A percentile compares a stretch with the other conserved stretches of the same genome.
phyloP scores from a whole-genome alignment of 306 rosid genomes.

The Hippophae rhamnoides region DNA sequence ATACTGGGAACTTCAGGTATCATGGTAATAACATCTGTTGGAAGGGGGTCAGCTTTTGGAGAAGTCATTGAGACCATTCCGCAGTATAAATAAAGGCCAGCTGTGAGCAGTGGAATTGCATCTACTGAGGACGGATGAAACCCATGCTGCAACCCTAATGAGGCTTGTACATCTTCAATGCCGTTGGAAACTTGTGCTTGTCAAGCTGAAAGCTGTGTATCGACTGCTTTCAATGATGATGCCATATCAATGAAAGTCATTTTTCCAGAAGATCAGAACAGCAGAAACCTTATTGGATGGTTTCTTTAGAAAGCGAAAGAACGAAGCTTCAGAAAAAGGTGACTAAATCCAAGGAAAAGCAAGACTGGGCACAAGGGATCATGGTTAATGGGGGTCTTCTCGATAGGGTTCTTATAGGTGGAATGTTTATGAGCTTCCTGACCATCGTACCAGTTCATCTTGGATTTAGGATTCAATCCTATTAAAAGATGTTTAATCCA shows the following conservation, averaged over 20 bases:
- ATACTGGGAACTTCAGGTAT: conserved; percentile 83
- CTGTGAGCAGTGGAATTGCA: conserved; percentile 22
- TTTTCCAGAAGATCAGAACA: conserved; percentile 27
- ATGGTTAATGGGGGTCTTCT: conserved; percentile 40
- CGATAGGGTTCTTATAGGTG: conserved; percentile 77
- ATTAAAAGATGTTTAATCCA: conserved; percentile 12
- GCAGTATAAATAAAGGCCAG: conserved; percentile 18
- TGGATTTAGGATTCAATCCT: conserved; percentile 33
- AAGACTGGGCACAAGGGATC: conserved; percentile 19
- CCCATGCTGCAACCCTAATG: conserved; percentile 28
- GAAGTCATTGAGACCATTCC: conserved; percentile 60
- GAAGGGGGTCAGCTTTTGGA: conserved; percentile 98
- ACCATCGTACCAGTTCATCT: conserved; percentile 45
- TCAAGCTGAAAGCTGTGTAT: too few species aligned
- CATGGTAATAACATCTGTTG: conserved; percentile 66
- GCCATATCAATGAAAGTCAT: too few species aligned
- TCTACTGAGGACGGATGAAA: conserved; percentile 18
- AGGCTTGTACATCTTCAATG: conserved; percentile 24
- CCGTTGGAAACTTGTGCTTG: conserved; percentile 35
- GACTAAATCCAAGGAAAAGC: conserved; percentile 37
- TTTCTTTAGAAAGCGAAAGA: conserved; percentile 58
- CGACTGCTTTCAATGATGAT: too few species aligned
- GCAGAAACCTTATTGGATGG: conserved; percentile 53
- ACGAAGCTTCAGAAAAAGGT: conserved; percentile 24
- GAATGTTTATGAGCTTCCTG: conserved; percentile 61